A percentile compares a stretch with the other conserved stretches of the same genome.
These are phyloP conservation scores for Geotrichum aggregatum DNA, from an alignment of 1,139 yeast species.

Conservation along the genomic window DNA sequence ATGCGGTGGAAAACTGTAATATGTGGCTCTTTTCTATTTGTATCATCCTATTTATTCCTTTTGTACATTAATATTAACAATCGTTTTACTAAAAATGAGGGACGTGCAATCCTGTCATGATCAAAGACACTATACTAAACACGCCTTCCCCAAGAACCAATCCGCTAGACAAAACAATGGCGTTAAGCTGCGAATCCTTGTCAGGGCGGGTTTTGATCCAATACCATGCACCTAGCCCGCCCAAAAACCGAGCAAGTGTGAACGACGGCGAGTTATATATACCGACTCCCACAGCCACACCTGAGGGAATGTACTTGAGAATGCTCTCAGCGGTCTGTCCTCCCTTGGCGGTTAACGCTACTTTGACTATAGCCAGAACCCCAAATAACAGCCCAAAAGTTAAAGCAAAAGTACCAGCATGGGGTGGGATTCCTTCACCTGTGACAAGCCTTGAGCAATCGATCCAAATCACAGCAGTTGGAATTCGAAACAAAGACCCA, in stretches of 20 bases:
- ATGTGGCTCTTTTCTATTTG: background rate
- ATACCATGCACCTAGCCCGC: conserved; percentile 63
- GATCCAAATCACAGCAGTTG: conserved; percentile 95
- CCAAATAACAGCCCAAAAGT: conserved; percentile 67
- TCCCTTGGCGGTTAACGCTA: conserved; percentile 17
- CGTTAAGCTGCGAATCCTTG: conserved; percentile 49
- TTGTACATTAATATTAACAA: background rate
- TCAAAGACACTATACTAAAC: conserved; percentile 75
- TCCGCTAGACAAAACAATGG: conserved; percentile 89
- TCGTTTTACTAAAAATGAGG: conserved; percentile 42
- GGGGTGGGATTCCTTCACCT: conserved; percentile 84
- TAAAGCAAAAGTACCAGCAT: conserved; percentile 62
- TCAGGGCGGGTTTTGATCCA: conserved; percentile 24
- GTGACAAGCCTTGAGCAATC: conserved; percentile 92
- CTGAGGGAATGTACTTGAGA: conserved; percentile 65
- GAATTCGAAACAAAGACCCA: conserved; percentile 71
- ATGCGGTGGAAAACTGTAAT: background rate
- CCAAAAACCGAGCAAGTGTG: conserved; percentile 86
- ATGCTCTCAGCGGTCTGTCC: background rate
- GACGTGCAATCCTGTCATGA: conserved; percentile 58
- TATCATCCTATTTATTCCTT: background rate
- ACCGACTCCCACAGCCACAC: conserved; percentile 96
- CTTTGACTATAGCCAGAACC: conserved; percentile 52
- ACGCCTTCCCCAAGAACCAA: conserved; percentile 91
- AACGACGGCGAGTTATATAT: conserved; percentile 91